A percentile compares a stretch with the other conserved stretches of the same genome.
Conservation (phyloP, 805 yeast genomes). For the Candida morakotiae region DNA sequence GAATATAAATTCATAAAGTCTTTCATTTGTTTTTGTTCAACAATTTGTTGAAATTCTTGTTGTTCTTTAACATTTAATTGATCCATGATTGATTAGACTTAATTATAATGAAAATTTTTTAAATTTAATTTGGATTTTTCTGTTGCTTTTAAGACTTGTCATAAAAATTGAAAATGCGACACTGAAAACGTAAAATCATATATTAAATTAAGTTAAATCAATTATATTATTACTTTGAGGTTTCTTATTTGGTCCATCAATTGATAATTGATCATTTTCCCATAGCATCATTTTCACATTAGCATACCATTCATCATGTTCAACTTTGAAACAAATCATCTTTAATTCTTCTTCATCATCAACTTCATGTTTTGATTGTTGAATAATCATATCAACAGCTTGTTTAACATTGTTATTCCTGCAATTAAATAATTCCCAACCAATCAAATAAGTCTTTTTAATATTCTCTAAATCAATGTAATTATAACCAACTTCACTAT, state of each 20-base stretch:
- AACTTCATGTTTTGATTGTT: neutral
- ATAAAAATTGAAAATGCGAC: neutral
- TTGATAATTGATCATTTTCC: neutral
- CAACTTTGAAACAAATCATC: conserved; percentile 1
- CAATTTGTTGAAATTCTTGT: conserved; percentile 91
- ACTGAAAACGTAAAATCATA: neutral
- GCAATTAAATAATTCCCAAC: conserved; percentile 1
- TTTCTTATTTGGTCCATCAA: neutral
- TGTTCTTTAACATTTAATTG: conserved; percentile 93
- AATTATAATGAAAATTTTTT: neutral
- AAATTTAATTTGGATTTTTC: neutral
- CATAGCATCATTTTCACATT: conserved; percentile 1
- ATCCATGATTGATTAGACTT: conserved; percentile 79
- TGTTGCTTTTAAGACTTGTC: neutral
- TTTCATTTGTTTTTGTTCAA: conserved; percentile 97
- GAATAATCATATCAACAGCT: neutral
- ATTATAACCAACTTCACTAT: neutral
- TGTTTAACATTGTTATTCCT: neutral
- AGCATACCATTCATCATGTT: neutral
- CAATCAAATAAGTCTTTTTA: neutral
- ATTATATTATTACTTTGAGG: neutral
- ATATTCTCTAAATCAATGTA: neutral
- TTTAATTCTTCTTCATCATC: neutral
- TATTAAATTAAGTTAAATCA: neutral
- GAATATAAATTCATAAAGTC: conserved; percentile 98